Conservation (phyloP, 83 land plant species). For the Thuja plicata region DNA sequence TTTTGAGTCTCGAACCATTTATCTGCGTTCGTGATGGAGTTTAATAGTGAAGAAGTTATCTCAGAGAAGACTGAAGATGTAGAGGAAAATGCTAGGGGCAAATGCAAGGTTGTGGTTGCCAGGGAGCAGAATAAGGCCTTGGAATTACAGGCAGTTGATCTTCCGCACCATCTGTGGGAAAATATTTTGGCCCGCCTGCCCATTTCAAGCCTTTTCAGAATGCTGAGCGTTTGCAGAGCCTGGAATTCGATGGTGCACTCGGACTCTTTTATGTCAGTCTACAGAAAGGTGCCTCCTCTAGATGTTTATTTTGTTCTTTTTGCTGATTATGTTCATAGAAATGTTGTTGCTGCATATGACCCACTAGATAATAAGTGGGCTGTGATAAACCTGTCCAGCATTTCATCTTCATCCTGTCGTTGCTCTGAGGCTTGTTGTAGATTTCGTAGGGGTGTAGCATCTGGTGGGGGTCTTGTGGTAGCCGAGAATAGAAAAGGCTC, state of each 20-base stretch:
- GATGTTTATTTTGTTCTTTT: neutral
- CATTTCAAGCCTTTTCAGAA: conserved; percentile 1
- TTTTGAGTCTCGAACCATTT: neutral
- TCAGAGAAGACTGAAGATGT: neutral
- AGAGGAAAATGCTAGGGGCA: neutral
- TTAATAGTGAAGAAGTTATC: neutral
- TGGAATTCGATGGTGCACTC: neutral
- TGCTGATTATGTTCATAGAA: neutral
- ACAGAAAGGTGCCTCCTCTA: neutral
- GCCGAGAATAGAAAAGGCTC: conserved; percentile 6
- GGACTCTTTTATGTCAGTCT: neutral
- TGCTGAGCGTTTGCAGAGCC: neutral
- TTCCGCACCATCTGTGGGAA: conserved; percentile 9
- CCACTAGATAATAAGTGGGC: neutral
- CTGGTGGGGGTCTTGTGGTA: conserved; percentile 11
- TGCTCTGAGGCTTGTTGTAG: neutral
- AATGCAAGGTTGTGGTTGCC: neutral
- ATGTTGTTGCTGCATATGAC: neutral
- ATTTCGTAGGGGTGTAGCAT: neutral
- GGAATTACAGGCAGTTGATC: neutral
- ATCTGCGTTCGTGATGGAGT: neutral
- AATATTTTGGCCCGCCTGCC: conserved; percentile 6
- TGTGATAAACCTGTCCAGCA: neutral
- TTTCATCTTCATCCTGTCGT: conserved; percentile 4
- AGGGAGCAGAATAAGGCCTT: neutral